Percentiles rank a stretch among this genome's conserved stretches.
Evolutionary conservation across 2,329 filamentous ascomycete species (phyloP).

Genomic region (Fusarium palustre): DNA sequence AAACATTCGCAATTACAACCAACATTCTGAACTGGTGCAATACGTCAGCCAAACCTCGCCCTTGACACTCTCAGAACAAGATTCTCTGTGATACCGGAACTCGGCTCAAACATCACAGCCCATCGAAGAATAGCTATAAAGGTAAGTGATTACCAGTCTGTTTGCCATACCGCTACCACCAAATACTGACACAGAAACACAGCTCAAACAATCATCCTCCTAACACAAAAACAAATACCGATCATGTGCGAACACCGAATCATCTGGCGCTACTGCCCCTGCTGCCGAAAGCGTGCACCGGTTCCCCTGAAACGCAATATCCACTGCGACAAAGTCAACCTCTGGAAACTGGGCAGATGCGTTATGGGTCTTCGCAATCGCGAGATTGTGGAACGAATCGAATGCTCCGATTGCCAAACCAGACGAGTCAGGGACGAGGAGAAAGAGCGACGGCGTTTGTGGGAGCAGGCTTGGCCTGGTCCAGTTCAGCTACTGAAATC

Average conservation of each 20-base stretch:
- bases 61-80: background rate
- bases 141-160: fast-evolving
- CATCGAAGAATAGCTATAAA: background rate
- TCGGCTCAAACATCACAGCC: background rate
- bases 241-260: constrained; percentile 14
- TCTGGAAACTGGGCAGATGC: constrained; percentile 11
- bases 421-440: background rate
- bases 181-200: background rate
- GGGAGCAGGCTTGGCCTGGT: constrained; percentile 3
- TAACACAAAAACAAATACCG: fast-evolving
- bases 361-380: background rate
- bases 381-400: background rate
- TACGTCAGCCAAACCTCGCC: fast-evolving
- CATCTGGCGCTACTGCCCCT: background rate
- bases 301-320: background rate
- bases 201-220: background rate
- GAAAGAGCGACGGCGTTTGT: background rate
- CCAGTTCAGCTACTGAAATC: background rate
- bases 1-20: too few species aligned
- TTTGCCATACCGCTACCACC: fast-evolving
- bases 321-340: constrained; percentile 3
- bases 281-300: background rate
- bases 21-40: background rate
- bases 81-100: too few species aligned
- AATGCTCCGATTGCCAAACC: background rate